Evolutionary conservation across 768 basidiomycete species (phyloP).

Genomic region (Zangia roseola): DNA sequence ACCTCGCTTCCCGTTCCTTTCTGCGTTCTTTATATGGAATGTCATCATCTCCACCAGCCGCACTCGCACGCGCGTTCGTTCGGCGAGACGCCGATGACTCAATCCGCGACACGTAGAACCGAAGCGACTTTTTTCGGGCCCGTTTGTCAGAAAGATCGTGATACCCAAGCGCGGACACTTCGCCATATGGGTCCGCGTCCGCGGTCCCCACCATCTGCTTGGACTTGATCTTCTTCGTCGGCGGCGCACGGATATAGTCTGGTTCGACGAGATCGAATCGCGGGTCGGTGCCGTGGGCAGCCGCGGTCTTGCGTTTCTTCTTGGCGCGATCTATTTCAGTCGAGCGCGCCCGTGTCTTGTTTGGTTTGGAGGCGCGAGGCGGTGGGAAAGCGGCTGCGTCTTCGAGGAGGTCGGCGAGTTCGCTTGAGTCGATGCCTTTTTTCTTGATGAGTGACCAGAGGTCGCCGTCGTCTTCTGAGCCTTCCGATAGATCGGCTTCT

Average conservation of each 20-base stretch:
- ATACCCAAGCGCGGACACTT: slow-evolving; percentile 62
- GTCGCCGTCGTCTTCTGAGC: slow-evolving; percentile 39
- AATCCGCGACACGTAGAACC: slow-evolving; percentile 93
- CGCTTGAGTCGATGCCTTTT: slow-evolving; percentile 39
- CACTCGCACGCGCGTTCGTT: slow-evolving; percentile 65
- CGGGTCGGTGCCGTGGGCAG: slow-evolving; percentile 9
- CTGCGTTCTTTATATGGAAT: slow-evolving; percentile 81
- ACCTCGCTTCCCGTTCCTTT: slow-evolving; percentile 57
- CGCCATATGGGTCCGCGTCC: slow-evolving; percentile 58
- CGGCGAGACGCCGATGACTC: slow-evolving; percentile 77
- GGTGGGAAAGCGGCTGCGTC: slow-evolving; percentile 41
- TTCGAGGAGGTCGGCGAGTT: slow-evolving; percentile 56
- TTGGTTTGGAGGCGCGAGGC: slow-evolving; percentile 2
- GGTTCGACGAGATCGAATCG: slow-evolving; percentile 81
- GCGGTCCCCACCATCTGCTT: neutral
- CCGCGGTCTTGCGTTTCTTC: slow-evolving; percentile 57
- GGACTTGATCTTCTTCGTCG: slow-evolving; percentile 8
- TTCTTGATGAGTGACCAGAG: slow-evolving; percentile 43
- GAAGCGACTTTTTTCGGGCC: slow-evolving; percentile 76
- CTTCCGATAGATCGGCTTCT: slow-evolving; percentile 36
- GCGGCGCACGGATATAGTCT: slow-evolving; percentile 38
- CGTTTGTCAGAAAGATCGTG: slow-evolving; percentile 83
- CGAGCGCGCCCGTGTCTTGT: no score
- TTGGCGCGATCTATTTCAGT: slow-evolving; percentile 41
- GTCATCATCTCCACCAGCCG: slow-evolving; percentile 91